Base-by-base conservation (phyloP, 1,284 basidiomycete species). In the Apiotrichum brassicae region DNA sequence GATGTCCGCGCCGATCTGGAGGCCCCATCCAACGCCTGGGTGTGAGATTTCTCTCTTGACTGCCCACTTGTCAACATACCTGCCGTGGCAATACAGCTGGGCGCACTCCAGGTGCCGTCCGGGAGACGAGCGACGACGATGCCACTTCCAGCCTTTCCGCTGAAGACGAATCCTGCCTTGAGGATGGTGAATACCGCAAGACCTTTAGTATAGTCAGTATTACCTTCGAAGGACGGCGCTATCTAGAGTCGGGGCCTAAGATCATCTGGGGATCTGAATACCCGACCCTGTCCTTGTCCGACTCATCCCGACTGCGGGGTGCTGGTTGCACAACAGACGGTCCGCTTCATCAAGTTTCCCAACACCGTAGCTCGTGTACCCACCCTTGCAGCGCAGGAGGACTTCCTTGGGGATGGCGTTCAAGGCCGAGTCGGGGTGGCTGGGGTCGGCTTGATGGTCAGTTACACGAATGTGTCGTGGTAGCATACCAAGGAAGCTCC, bases 21-120 rank as follows among this genome's bases (percentile, higher is more conserved):
- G 81, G 40, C 94, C 94, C 84, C 93, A 93, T 34, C 94, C 94
- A 6, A 95, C 79, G n/a, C 63, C 63, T 52, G 36, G 11, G 23
- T 11, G 30, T 36, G 11, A 26, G 20, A n/a, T n/a, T n/a, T n/a
- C n/a, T n/a, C n/a, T n/a, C n/a, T n/a, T n/a, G n/a, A n/a, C n/a
- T n/a, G n/a, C n/a, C n/a, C n/a, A 16, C 6, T n/a, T n/a, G 4
- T 16, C 5, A 3, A 57, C 53, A 40, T 20, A 49, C 91, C 90
- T 22, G 89, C 93, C 0, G 93, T 97, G n/a, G 89, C 93, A 68
- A 98, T 95, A 75, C 93, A 97, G 37, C 86, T 91, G 0, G 94
- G 94, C 1, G 93, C 93, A 41, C 87, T 92, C 94, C 94, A 97
- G 19, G 87, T 92, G 54, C 94, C 95, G 66, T 97, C 93, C 4